Base-by-base conservation (phyloP, 805 yeast species). In the Brettanomyces nanus region DNA sequence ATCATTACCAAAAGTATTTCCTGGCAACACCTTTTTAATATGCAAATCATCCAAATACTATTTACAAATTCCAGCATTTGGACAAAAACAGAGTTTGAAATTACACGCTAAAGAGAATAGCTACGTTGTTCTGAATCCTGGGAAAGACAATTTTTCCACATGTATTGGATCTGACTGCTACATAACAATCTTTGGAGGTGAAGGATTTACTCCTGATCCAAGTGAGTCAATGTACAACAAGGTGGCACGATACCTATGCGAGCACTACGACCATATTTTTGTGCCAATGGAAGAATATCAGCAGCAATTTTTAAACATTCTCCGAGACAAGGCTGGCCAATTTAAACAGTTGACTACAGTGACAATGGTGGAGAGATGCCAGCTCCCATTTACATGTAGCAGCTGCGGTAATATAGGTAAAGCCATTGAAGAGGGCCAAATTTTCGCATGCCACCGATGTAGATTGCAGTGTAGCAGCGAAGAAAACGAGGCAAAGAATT, bases 111-210 rank as follows among this genome's bases (percentile, higher is more conserved):
- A 19, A 31, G 26, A 11, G 22, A 26, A 18, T 10, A 6, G 14
- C 13, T 31, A 13, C 21, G 34, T 4, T 10, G 19, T 31, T 4
- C 13, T 31, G 19, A 14, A 7, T 10, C 34, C 34, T 13, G 34
- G 23, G 2, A 19, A 25, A 19, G n/a, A 15, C 5, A 21, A n/a
- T 6, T 18, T 19, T 20, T 10, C 19, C 9, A 20, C 26, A 9
- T 31, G 34, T 18, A 31, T 31, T 31, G 25, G 14, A 13, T 20
- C 34, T 14, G 34, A 31, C 13, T 25, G 34, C 9, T 13, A 31
- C 13, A 19, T 20, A 3, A 15, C 26, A 2, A 20, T 18, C 13
- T 15, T 30, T 15, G 33, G 33, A 11, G 33, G 33, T 11, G 19
- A 30, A 3, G 19, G 13, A 19, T 19, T 30, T 3, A 30, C n/a